phyloP scores from a whole-genome alignment of 805 yeast genomes.

The Wickerhamomyces bisporus region DNA sequence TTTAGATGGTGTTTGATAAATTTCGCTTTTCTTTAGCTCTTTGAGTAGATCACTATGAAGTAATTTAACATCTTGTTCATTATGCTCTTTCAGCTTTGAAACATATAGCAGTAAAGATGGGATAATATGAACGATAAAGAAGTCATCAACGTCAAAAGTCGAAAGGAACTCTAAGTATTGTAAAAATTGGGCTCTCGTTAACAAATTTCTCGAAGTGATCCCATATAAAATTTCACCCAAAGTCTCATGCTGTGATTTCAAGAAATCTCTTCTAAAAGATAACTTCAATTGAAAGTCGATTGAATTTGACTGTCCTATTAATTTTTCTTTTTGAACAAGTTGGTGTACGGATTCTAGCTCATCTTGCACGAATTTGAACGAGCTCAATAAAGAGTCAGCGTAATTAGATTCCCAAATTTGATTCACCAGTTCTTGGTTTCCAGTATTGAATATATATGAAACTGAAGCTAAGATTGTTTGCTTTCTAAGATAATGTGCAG shows the following conservation, averaged over 20 bases:
- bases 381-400: slow-evolving; percentile 40
- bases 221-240: slow-evolving; percentile 63
- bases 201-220: slow-evolving; percentile 33
- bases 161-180: slow-evolving; percentile 41
- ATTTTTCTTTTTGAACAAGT: slow-evolving; percentile 42
- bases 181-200: slow-evolving; percentile 31
- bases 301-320: slow-evolving; percentile 46
- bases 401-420: slow-evolving; percentile 22
- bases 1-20: slow-evolving; percentile 43
- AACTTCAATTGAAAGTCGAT: slow-evolving; percentile 42
- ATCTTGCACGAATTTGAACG: slow-evolving; percentile 55
- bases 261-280: slow-evolving; percentile 54
- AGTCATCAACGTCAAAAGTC: slow-evolving; percentile 53
- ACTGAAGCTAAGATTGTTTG: slow-evolving; percentile 69
- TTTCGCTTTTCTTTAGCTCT: slow-evolving; percentile 34
- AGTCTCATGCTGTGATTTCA: slow-evolving; percentile 63
- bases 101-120: slow-evolving; percentile 52
- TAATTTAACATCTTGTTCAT: slow-evolving; percentile 32
- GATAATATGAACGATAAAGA: slow-evolving; percentile 56
- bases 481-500: slow-evolving; percentile 62
- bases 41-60: slow-evolving; percentile 33
- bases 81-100: slow-evolving; percentile 30
- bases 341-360: slow-evolving; percentile 52
- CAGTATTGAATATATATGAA: slow-evolving; percentile 31
- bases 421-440: slow-evolving; percentile 23